These are phyloP conservation scores for Dentipellis sp. DNA, from an alignment of 768 basidiomycete genomes.

Conservation along the genomic window DNA sequence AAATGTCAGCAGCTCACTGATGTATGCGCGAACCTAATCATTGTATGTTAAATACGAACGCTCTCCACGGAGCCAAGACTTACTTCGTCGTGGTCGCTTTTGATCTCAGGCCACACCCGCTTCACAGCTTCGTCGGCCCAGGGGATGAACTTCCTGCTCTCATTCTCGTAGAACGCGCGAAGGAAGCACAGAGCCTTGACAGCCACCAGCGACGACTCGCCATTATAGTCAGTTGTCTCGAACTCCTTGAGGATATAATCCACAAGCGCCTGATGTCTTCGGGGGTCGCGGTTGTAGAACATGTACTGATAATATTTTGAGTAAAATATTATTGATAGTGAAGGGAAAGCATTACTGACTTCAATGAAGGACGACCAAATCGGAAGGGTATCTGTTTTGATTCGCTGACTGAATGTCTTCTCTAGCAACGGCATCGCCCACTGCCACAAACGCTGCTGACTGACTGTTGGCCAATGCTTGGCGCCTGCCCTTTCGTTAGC, in stretches of 20 bases:
- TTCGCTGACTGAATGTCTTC: constrained; percentile 55
- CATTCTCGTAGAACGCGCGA: constrained; percentile 60
- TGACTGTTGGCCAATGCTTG: constrained; percentile 78
- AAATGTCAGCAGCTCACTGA: constrained; percentile 66
- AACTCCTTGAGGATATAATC: constrained; percentile 63
- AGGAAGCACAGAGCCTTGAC: constrained; percentile 61
- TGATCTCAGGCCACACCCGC: constrained; percentile 61
- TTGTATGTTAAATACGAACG: neutral
- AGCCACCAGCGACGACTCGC: constrained; percentile 76
- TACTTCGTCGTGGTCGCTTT: constrained; percentile 75
- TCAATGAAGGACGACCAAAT: constrained; percentile 78
- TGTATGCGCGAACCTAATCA: constrained; percentile 57
- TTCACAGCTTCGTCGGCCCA: constrained; percentile 66
- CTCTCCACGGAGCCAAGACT: constrained; percentile 13
- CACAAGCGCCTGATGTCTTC: constrained; percentile 71
- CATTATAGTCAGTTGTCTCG: constrained; percentile 61
- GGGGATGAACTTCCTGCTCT: constrained; percentile 72
- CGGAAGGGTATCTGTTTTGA: constrained; percentile 73
- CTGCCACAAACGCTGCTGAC: constrained; percentile 62
- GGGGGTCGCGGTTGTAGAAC: constrained; percentile 74
- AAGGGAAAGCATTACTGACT: constrained; percentile 26
- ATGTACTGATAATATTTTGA: constrained; percentile 41
- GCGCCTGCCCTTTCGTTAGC: constrained; percentile 38
- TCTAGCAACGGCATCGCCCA: constrained; percentile 71
- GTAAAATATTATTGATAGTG: neutral